Base-by-base conservation (phyloP, 768 basidiomycete genomes). In the Mycena amicta region DNA sequence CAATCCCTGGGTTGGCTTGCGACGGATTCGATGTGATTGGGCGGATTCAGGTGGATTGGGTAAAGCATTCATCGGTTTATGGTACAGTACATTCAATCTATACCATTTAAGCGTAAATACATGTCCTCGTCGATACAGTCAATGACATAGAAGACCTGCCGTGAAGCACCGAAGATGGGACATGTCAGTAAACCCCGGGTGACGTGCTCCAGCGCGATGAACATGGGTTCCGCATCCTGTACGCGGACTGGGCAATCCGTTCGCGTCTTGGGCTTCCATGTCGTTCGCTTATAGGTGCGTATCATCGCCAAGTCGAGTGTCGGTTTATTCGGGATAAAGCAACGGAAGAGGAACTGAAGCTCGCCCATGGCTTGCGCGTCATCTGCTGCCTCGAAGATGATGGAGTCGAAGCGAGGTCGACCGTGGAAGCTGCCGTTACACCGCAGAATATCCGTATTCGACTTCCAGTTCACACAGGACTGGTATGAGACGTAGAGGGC, bases 341-440 rank as follows among this genome's bases (percentile, higher is more conserved):
- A 49, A 12, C 47, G 47, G n/a, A 49, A 28, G 22, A 49, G 12
- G 26, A 49, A 22, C 22, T 49, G 6, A 20, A 49, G 47, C 12
- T 49, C 12, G 26, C 25, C 47, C 47, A 49, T 49, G 6, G 47
- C 47, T 13, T 6, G 22, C 25, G 47, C 26, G 25, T 49, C 47
- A 23, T 28, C 54, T 49, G 66, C 58, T 15, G 60, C 53, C 23
- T 69, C 52, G 45, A 69, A 60, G 33, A 68, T 60, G 5, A 62
- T 51, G 50, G 67, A 70, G 52, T 70, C 67, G 50, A 55, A 65
- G 13, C 66, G 59, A 16, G 11, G 37, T 8, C 56, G 45, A 3
- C 55, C 53, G 33, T 69, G 65, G 55, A 70, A 71, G 12, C 54
- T 40, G 26, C 57, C 55, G 45, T 68, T 70, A 60, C 70, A 70